Base-by-base conservation (phyloP, 2,329 filamentous ascomycete species). In the Talaromyces piceae region DNA sequence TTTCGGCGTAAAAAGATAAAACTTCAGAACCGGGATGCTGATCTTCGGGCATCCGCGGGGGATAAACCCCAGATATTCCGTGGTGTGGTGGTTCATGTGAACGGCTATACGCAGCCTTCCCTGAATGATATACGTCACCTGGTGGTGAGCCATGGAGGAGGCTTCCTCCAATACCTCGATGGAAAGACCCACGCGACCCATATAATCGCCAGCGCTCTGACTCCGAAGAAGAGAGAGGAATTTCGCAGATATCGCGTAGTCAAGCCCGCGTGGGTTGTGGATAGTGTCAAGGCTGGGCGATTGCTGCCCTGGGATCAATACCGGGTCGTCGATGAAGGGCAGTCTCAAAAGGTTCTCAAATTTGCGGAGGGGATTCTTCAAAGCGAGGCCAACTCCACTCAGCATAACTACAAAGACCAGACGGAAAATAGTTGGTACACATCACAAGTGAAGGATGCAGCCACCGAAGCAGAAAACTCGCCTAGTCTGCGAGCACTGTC, bases 1-100 rank as follows among this genome's bases (percentile, higher is more conserved):
- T 94, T 96, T 66, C 80, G 91, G 46, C 84, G 91, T 51, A 98
- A 98, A 75, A 96, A 95, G 76, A 83, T 95, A 68, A 98, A 98
- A 66, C 78, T 98, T 3, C 93, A 97, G 68, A 98, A 98, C 63
- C 80, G 93, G 26, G 93, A 98, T 69, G 84, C 83, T 7, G 82
- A 95, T 49, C 75, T 95, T 41, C 84, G 91, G 53, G 79, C 86
- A 27, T 74, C 81, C 3, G 80, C 83, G 1, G 69, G 73, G 0
- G 83, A 85, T 58, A 88, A 87, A 57, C 88, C 90, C 8, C 82
- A 81, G 55, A 89, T 98, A 48, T 98, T 98, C 76, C 88, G 86
- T 59, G 90, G 89, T 0, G 79, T 97, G 7, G 90, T 95, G 11
- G 89, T 86, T 8, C 88, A 96, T 69, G 86, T 98, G 22, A 95